phyloP scores from a whole-genome alignment of 2,329 filamentous ascomycete genomes.

The Clarireedia hainanense region DNA sequence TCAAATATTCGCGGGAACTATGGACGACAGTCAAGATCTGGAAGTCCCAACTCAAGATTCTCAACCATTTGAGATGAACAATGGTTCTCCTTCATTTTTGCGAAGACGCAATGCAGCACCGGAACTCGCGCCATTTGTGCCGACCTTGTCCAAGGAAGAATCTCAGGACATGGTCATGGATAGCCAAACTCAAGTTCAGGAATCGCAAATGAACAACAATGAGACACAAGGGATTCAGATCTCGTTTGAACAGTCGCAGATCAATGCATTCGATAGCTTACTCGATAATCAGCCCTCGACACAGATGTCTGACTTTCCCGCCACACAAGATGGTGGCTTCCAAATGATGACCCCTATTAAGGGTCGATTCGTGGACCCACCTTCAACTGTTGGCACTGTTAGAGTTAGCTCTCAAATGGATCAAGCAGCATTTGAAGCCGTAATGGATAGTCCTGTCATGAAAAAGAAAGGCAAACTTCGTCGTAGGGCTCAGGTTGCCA shows the following conservation, averaged over 20 bases:
- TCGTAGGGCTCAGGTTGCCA: slow-evolving; percentile 35
- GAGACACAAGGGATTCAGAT: slow-evolving; percentile 38
- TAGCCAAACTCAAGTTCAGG: slow-evolving; percentile 36
- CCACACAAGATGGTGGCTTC: slow-evolving; percentile 78
- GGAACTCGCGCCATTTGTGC: slow-evolving; percentile 37
- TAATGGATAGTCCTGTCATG: slow-evolving; percentile 58
- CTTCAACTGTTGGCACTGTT: slow-evolving; percentile 66
- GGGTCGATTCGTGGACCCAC: slow-evolving; percentile 53
- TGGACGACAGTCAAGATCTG: slow-evolving; percentile 53
- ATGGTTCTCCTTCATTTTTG: slow-evolving; percentile 42
- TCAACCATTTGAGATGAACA: slow-evolving; percentile 17
- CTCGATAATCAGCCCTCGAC: slow-evolving; percentile 39
- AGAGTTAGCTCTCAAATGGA: slow-evolving; percentile 33
- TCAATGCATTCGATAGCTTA: slow-evolving; percentile 50
- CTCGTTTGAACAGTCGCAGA: slow-evolving; percentile 53
- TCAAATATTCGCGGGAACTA: slow-evolving; percentile 84
- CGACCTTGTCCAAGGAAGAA: slow-evolving; percentile 33
- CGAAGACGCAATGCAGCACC: slow-evolving; percentile 42
- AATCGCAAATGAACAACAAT: slow-evolving; percentile 34
- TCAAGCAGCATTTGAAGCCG: slow-evolving; percentile 27
- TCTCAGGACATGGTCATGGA: slow-evolving; percentile 39
- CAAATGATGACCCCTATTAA: slow-evolving; percentile 64
- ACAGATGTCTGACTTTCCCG: slow-evolving; percentile 61
- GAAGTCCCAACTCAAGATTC: slow-evolving; percentile 18
- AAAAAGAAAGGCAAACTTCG: slow-evolving; percentile 52